Evolutionary conservation across 495 filamentous ascomycete species (phyloP).

Genomic region (Margaritispora aquatica): DNA sequence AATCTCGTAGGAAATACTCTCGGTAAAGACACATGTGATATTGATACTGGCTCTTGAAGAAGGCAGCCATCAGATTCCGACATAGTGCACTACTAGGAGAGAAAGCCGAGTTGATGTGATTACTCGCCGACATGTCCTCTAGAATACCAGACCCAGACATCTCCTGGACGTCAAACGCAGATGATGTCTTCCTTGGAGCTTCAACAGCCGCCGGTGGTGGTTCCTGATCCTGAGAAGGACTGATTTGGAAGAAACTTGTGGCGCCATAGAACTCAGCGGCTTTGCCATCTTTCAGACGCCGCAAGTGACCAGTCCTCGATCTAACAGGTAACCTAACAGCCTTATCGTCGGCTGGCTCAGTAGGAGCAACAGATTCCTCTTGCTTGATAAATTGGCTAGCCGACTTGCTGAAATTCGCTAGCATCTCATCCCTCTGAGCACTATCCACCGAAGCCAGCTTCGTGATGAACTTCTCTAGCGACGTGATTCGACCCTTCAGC

Average conservation of each 20-base stretch:
- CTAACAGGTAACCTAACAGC: constrained; percentile 9
- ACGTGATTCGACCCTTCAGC: constrained; percentile 26
- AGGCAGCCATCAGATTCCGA: constrained; percentile 25
- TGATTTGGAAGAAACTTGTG: constrained; percentile 28
- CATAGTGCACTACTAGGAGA: constrained; percentile 22
- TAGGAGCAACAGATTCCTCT: neutral
- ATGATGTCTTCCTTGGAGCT: neutral
- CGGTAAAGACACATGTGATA: constrained; percentile 31
- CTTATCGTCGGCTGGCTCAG: neutral
- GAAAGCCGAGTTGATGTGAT: constrained; percentile 3
- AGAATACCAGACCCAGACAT: neutral
- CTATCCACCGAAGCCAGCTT: constrained; percentile 23
- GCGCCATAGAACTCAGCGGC: constrained; percentile 27
- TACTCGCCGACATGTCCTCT: neutral
- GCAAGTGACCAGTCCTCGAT: constrained; percentile 22
- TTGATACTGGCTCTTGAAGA: constrained; percentile 27
- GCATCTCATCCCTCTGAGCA: constrained; percentile 17
- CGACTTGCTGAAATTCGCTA: constrained; percentile 15
- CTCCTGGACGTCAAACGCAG: neutral
- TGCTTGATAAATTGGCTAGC: constrained; percentile 3
- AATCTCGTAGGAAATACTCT: constrained; percentile 29
- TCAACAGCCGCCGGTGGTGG: neutral
- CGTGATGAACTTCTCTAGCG: constrained; percentile 26
- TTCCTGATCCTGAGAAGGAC: constrained; percentile 17
- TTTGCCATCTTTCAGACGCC: constrained; percentile 22